Evolutionary conservation across 1,284 basidiomycete genomes (phyloP).

Genomic region (Naganishia liquefaciens): DNA sequence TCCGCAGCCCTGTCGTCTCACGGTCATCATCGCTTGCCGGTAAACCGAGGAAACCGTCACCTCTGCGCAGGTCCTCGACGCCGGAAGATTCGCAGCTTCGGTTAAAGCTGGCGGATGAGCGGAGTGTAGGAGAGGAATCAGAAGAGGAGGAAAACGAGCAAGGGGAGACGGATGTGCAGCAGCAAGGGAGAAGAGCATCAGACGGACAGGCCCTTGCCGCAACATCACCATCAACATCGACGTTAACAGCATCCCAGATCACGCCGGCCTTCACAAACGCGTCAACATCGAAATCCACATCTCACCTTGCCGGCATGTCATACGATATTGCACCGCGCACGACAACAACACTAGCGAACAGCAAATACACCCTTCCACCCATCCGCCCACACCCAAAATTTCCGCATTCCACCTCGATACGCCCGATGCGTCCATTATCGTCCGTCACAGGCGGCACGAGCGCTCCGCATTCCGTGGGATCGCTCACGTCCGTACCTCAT

Average conservation of each 20-base stretch:
- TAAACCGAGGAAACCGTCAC: conserved; percentile 16
- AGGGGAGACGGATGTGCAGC: not conserved
- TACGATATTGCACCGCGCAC: conserved; percentile 5
- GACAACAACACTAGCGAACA: conserved; percentile 2
- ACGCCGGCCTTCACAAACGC: conserved; percentile 86
- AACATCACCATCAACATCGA: conserved; percentile 53
- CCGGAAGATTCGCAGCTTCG: conserved; percentile 9
- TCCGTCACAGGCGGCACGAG: not conserved
- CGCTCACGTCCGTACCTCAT: conserved; percentile 27
- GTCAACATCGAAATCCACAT: conserved; percentile 61
- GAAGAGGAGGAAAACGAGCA: not conserved
- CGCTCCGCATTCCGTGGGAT: not conserved
- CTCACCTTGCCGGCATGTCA: conserved; percentile 57
- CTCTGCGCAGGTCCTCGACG: conserved; percentile 13
- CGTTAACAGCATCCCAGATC: conserved; percentile 58
- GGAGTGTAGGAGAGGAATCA: not conserved
- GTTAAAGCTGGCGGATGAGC: not conserved
- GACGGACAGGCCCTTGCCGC: conserved; percentile 46
- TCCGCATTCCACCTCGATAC: conserved; percentile 28
- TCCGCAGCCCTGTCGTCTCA: not conserved
- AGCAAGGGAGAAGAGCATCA: conserved; percentile 13
- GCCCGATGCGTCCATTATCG: conserved; percentile 21
- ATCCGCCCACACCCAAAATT: conserved; percentile 29
- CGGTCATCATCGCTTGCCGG: conserved; percentile 16
- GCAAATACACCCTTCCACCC: conserved; percentile 19